A percentile compares a stretch with the other conserved stretches of the same genome.
These are phyloP conservation scores for Bruguiera parviflora DNA, from an alignment of 345 rosid genomes.

Conservation along the genomic window DNA sequence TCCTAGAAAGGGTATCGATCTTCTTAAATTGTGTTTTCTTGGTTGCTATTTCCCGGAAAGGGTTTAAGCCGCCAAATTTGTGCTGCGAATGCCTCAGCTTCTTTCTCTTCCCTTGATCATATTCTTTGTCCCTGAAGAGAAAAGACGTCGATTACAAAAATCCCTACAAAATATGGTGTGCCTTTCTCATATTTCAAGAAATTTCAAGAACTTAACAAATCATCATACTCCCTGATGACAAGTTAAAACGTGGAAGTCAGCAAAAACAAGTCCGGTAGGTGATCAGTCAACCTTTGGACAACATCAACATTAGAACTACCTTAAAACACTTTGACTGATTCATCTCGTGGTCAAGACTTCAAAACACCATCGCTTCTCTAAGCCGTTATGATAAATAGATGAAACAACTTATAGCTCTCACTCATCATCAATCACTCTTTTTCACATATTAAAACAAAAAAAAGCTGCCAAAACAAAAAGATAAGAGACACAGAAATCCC, in stretches of 20 bases:
- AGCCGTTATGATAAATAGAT: neutral
- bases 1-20: too few species aligned
- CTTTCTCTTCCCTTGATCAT: slow-evolving; percentile 85
- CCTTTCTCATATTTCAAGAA: neutral
- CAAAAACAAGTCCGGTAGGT: too few species aligned
- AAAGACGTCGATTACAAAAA: neutral
- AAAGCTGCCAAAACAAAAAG: neutral
- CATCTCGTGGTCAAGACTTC: too few species aligned
- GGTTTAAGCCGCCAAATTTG: slow-evolving; percentile 55
- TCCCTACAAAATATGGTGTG: neutral
- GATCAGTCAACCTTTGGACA: too few species aligned
- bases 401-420: neutral
- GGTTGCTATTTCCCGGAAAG: slow-evolving; percentile 61
- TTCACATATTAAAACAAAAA: neutral
- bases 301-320: too few species aligned
- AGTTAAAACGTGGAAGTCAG: too few species aligned
- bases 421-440: too few species aligned
- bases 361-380: neutral
- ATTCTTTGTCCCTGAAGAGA: slow-evolving; percentile 75
- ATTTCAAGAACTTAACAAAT: too few species aligned
- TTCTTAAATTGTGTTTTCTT: slow-evolving; percentile 40
- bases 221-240: too few species aligned
- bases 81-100: slow-evolving; percentile 50
- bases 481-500: neutral
- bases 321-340: too few species aligned